Percentiles rank a stretch among this genome's conserved stretches.
These are phyloP conservation scores for carrot (Daucus carota) DNA, from an alignment of 129 eudicot species.

Conservation along the genomic window DNA sequence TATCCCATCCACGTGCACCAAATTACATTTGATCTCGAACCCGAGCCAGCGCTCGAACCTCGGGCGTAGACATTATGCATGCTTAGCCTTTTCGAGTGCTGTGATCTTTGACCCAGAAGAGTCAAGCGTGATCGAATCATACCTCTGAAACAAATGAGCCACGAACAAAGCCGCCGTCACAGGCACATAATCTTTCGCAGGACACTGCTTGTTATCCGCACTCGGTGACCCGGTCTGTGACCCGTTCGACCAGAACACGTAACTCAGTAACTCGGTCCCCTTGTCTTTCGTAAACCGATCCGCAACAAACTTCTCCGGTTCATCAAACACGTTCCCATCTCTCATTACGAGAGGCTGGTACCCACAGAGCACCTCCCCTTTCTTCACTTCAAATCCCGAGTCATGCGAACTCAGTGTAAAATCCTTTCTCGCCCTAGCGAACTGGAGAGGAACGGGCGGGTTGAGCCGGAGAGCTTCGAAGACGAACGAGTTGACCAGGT, in stretches of 20 bases:
- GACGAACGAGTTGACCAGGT: slow-evolving; percentile 34
- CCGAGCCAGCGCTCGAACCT: neutral
- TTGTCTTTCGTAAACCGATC: slow-evolving; percentile 30
- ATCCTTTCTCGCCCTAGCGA: slow-evolving; percentile 40
- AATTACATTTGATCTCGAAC: no score
- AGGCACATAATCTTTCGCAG: slow-evolving; percentile 39
- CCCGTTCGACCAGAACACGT: slow-evolving; percentile 60
- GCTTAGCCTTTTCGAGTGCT: slow-evolving; percentile 19
- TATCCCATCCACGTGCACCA: no score
- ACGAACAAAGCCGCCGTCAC: slow-evolving; percentile 34
- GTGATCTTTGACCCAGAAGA: slow-evolving; percentile 28
- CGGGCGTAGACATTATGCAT: neutral
- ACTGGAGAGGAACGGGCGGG: slow-evolving; percentile 45
- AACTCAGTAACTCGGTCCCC: slow-evolving; percentile 13
- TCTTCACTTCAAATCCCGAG: slow-evolving; percentile 37
- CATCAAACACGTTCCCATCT: slow-evolving; percentile 38
- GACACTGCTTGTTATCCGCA: slow-evolving; percentile 41
- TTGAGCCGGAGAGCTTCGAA: slow-evolving; percentile 40
- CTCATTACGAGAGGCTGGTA: slow-evolving; percentile 46
- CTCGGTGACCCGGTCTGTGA: slow-evolving; percentile 35
- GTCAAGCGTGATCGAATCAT: slow-evolving; percentile 29
- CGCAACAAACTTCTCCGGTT: slow-evolving; percentile 31
- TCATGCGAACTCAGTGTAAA: slow-evolving; percentile 35
- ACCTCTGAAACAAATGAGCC: slow-evolving; percentile 46
- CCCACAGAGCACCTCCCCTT: slow-evolving; percentile 51